Evolutionary conservation across 306 rosid genomes (phyloP).

Genomic region (Malus orientalis): DNA sequence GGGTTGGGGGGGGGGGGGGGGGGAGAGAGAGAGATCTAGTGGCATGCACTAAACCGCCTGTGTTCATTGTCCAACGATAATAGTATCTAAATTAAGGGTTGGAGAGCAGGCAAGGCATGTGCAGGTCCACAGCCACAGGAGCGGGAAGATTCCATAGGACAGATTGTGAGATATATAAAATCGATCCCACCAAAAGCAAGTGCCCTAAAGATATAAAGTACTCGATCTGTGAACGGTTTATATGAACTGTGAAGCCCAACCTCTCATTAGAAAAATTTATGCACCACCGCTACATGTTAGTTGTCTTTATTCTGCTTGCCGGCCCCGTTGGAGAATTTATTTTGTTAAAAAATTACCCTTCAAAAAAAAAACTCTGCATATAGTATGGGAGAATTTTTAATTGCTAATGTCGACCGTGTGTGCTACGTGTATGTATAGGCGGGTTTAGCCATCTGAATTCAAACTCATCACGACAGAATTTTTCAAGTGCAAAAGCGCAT

Average conservation of each 20-base stretch:
- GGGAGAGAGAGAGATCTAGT: too few species aligned
- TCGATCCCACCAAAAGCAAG: neutral
- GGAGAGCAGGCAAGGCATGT: neutral
- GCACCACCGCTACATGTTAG: conserved; percentile 5
- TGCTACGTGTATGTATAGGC: too few species aligned
- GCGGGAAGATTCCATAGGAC: conserved; percentile 18
- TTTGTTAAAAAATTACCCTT: too few species aligned
- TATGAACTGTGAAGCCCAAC: conserved; percentile 25
- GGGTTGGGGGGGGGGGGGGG: neutral
- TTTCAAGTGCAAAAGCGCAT: too few species aligned
- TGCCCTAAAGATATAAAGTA: neutral
- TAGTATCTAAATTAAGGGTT: neutral
- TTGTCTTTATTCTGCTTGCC: conserved; percentile 28
- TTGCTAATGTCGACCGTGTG: too few species aligned
- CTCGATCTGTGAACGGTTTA: conserved; percentile 21
- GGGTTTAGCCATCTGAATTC: too few species aligned
- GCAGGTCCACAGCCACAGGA: conserved; percentile 24
- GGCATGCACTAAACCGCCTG: too few species aligned
- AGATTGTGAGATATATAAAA: neutral
- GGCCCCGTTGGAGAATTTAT: neutral
- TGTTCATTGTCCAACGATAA: neutral
- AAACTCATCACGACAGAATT: too few species aligned
- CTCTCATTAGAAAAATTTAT: conserved; percentile 10
- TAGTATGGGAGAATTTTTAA: too few species aligned
- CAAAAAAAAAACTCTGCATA: too few species aligned